These are phyloP conservation scores for Coelastrella sp. DNA, from an alignment of 139 green algal genomes.

Conservation along the genomic window DNA sequence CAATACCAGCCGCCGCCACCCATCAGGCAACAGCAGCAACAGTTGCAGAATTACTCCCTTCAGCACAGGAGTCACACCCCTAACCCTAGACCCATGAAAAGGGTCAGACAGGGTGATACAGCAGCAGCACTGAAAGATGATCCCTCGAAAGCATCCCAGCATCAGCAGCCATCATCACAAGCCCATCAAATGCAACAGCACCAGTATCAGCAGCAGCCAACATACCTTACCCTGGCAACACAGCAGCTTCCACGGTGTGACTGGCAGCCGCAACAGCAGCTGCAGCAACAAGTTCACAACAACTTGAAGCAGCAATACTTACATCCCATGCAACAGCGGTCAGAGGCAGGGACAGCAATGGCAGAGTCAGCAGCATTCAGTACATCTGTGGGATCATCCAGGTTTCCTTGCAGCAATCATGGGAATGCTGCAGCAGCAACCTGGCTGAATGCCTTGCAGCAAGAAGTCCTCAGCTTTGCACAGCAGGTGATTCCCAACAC, in stretches of 20 bases:
- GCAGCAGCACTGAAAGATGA: background rate
- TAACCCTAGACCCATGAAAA: background rate
- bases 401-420: background rate
- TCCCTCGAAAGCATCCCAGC: background rate
- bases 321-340: background rate
- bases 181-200: constrained; percentile 1
- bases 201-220: constrained; percentile 22
- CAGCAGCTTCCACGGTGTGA: constrained; percentile 2
- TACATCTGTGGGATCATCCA: background rate
- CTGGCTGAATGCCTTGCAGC: constrained; percentile 19
- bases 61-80: background rate
- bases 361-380: background rate
- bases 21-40: constrained; percentile 16
- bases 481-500: background rate
- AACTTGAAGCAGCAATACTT: background rate
- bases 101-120: background rate
- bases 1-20: background rate
- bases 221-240: background rate
- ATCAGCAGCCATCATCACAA: background rate
- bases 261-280: constrained; percentile 27
- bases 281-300: constrained; percentile 1
- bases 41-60: background rate
- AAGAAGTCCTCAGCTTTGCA: background rate
- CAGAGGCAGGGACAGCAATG: background rate
- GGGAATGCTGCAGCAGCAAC: background rate